phyloP scores from a whole-genome alignment of 371 early-diverging fungal species.

The Mortierella sp. region DNA sequence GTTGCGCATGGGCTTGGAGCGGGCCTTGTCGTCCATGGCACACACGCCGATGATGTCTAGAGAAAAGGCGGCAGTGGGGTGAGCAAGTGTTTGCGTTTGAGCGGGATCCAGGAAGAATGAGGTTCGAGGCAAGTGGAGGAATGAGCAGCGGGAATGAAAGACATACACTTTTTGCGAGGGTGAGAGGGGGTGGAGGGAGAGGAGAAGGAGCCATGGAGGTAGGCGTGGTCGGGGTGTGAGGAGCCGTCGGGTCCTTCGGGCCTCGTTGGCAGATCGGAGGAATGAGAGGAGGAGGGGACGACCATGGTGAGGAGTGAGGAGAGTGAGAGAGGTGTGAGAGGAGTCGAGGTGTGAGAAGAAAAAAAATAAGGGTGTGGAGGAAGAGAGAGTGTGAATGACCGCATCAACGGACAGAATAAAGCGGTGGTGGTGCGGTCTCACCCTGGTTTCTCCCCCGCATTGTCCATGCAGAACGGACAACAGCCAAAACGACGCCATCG shows the following conservation, averaged over 20 bases:
- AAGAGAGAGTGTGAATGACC: too few relatives aligned
- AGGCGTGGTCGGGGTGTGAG: constrained; percentile 2
- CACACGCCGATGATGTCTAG: constrained; percentile 88
- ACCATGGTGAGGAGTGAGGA: not conserved
- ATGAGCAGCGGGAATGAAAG: not conserved
- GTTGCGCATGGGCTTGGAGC: constrained; percentile 95
- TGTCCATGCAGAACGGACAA: too few relatives aligned
- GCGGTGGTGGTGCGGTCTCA: too few relatives aligned
- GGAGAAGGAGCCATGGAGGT: not conserved
- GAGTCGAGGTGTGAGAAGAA: not conserved
- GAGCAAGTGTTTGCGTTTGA: not conserved
- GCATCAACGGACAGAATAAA: too few relatives aligned
- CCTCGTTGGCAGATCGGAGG: not conserved
- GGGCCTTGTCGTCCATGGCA: constrained; percentile 93
- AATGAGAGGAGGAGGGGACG: constrained; percentile 2
- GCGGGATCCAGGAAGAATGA: not conserved
- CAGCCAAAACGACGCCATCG: too few relatives aligned
- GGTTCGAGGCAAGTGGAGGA: not conserved
- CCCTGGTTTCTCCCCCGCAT: too few relatives aligned
- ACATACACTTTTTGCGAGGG: constrained; percentile 41
- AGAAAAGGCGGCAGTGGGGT: not conserved
- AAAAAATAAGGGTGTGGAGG: too few relatives aligned
- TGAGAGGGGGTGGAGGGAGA: constrained; percentile 14
- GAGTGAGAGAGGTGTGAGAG: not conserved
- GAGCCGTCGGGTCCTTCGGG: constrained; percentile 6